Evolutionary conservation across 1,139 yeast species (phyloP), one percentile per base, ranked within the genome.

Genomic region (Debaryomyces robertsiae): DNA sequence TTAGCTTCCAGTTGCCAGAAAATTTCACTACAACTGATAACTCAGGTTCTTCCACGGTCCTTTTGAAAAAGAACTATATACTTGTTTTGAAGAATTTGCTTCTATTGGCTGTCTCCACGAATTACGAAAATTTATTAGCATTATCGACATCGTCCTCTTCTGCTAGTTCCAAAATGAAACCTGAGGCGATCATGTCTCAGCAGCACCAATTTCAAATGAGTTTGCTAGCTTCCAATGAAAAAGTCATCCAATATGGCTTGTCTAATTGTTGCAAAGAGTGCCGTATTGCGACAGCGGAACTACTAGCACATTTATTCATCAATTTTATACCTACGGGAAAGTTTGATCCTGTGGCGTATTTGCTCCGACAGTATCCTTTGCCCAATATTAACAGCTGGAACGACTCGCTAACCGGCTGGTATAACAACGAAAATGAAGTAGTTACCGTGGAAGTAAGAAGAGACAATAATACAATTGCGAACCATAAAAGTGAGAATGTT

Each of bases 271-370:
- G 58, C 10, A 57, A 63, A 37, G 77, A 70, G 44, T 53, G 73
- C 5, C 55, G 78, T 38, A 53, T 67, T 9, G 71, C 76, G 3
- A 60, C 63, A 16, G 66, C 67, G 1, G 77, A 71, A 36, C 48
- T 67, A 10, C 46, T 71, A 31, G 62, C 76, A 1, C 54, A 62
- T 41, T 45, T 72, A 32, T 56, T 72, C 36, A 55, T 65, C 24
- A 68, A 65, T 39, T 65, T 71, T 36, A 65, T 72, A 2, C 68
- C 69, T 1, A 69, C 75, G 0, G 75, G 73, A 0, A 68, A 66
- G 37, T 68, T 69, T 47, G 58, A 54, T 41, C 58, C 69, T 0
- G 46, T 65, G 9, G 73, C 69, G 17, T 70, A 69, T 48, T 54
- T 73, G 38, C 47, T 63, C n/a, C 49, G 54, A 2, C 53, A 51